Base-by-base conservation (phyloP, 1,139 yeast species). In the Arxiozyma slooffiae region DNA sequence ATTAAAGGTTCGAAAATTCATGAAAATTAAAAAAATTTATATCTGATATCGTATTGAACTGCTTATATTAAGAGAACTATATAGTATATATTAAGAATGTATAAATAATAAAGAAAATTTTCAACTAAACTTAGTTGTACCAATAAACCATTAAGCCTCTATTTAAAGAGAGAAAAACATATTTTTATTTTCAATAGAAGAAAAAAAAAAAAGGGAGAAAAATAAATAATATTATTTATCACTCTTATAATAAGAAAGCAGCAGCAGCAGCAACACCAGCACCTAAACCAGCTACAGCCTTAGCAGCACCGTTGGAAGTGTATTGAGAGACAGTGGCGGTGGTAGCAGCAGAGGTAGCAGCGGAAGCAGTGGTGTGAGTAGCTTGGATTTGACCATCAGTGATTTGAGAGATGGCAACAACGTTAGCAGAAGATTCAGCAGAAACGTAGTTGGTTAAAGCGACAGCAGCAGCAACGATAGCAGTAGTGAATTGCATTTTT, bases 391-490 rank as follows among this genome's bases (percentile, higher is more conserved):
- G 46, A 41, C 42, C 46, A 20, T 22, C 46, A 26, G 37, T 23
- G 8, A 23, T 43, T 39, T 47, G 38, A 39, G 47, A 26, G 23
- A 48, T 39, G 20, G 52, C 45, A 37, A 49, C 41, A 37, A 42
- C 43, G 17, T 48, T 38, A n/a, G 44, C 63, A 37, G 70, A n/a
- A n/a, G n/a, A 63, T 54, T 65, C 69, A 41, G 68, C 69, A 20
- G 57, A 41, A 34, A 54, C 64, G 24, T 57, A 26, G 26, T 59
- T 50, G 48, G 63, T 64, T 44, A 62, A 54, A 26, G 64, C 55
- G 46, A 55, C 38, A 38, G 56, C 46, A 44, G 59, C 56, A 46
- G 54, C 50, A 21, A 54, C 41, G 44, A 54, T 48, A 20, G 55
- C 49, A 26, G 55, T 51, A 24, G 57, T 44, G 48, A 52, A 55